Base-by-base conservation (phyloP, 1,284 basidiomycete species). In the Ustilago xerochloae region DNA sequence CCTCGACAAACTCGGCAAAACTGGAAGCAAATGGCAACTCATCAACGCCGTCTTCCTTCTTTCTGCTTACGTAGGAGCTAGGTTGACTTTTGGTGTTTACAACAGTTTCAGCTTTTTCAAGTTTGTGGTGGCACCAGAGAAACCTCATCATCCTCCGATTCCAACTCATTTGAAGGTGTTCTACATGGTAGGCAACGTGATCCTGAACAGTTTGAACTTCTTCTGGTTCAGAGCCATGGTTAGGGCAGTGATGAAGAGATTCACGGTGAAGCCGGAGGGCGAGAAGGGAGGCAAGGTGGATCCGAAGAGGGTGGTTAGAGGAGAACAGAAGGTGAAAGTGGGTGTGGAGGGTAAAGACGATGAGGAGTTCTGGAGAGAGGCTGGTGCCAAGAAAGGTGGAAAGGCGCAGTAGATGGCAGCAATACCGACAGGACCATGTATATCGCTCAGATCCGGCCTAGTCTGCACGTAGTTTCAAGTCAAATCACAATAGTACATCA, bases 221-320 rank as follows among this genome's bases (percentile, higher is more conserved):
- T 82, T 84, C 72, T 85, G 85, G 85, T 85, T 85, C 80, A 54
- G 81, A 24, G 79, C 83, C 5, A 83, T 85, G 84, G 49, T 85
- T 18, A 68, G 79, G 24, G 84, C 85, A 3, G 77, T 85, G 6
- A 74, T 68, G 51, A 85, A 85, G 74, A 76, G 82, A 36, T 84
- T 84, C 55, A 56, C 64, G 3, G 61, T 75, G 22, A 61, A 71
- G 52, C 58, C 74, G 35, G 54, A 57, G n/a, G n/a, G n/a, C n/a
- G n/a, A n/a, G 4, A 35, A 49, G 39, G 51, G 41, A 3, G 57
- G 30, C 16, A 53, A 61, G 30, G 32, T 78, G 18, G 77, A 78
- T 51, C 49, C 77, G 20, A 36, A 61, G 22, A 76, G 72, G 59
- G 57, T 80, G 38, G 46, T 68, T 10, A 54, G 47, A 18, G 79